Evolutionary conservation across 805 yeast genomes (phyloP).

Genomic region (Metschnikowia proteae): DNA sequence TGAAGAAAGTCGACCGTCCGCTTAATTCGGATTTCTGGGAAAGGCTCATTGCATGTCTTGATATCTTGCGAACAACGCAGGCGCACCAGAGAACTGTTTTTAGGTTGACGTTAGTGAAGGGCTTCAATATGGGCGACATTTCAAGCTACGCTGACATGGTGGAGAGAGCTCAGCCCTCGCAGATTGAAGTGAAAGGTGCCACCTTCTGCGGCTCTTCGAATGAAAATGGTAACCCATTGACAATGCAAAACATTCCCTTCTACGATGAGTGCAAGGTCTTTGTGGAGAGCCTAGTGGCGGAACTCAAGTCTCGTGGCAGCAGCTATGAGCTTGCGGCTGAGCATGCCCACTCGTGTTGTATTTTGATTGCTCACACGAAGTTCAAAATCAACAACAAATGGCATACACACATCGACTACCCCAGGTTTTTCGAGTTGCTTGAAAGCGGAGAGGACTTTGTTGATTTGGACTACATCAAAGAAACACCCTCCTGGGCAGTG

Average conservation of each 20-base stretch:
- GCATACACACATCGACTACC: slow-evolving; percentile 87
- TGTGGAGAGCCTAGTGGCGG: slow-evolving; percentile 59
- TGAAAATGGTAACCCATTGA: slow-evolving; percentile 81
- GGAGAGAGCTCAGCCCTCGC: slow-evolving; percentile 74
- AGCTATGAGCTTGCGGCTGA: slow-evolving; percentile 86
- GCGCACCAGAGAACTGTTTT: slow-evolving; percentile 85
- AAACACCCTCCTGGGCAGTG: slow-evolving; percentile 88
- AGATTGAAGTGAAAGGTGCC: slow-evolving; percentile 91
- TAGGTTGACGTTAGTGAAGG: slow-evolving; percentile 86
- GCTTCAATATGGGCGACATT: slow-evolving; percentile 81
- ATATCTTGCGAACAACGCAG: slow-evolving; percentile 69
- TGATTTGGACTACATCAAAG: slow-evolving; percentile 74
- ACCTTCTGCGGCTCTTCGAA: slow-evolving; percentile 89
- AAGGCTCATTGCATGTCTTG: slow-evolving; percentile 73
- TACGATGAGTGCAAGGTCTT: slow-evolving; percentile 84
- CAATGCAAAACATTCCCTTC: slow-evolving; percentile 94
- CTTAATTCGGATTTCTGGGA: slow-evolving; percentile 92
- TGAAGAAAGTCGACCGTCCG: slow-evolving; percentile 85
- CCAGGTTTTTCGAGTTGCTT: slow-evolving; percentile 66
- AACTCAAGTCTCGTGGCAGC: slow-evolving; percentile 61
- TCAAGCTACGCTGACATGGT: slow-evolving; percentile 85
- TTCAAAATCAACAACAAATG: slow-evolving; percentile 70
- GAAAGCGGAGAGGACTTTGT: slow-evolving; percentile 62
- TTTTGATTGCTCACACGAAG: slow-evolving; percentile 70
- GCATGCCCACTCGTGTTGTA: slow-evolving; percentile 93